A percentile compares a stretch with the other conserved stretches of the same genome.
Evolutionary conservation across 1,139 yeast species (phyloP).

Genomic region (Geotrichum citri-aurantii): DNA sequence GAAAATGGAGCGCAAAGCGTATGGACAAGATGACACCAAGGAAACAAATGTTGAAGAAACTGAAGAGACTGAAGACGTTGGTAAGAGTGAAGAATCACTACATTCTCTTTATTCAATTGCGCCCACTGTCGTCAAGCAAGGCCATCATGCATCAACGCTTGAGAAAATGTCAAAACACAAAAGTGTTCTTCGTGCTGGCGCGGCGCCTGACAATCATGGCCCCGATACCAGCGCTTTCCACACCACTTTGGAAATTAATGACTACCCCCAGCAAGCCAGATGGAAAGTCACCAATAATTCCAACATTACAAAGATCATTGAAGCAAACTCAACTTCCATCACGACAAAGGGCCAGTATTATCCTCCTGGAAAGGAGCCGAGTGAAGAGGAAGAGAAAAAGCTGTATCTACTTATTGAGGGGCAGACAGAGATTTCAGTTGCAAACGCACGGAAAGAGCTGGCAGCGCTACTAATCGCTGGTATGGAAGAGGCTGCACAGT

Average conservation of each 20-base stretch:
- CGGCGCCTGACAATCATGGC: slow-evolving; percentile 56
- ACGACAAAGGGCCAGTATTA: slow-evolving; percentile 80
- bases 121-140: slow-evolving; percentile 15
- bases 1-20: slow-evolving; percentile 45
- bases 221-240: slow-evolving; percentile 63
- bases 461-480: slow-evolving; percentile 59
- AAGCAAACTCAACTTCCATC: slow-evolving; percentile 68
- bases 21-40: slow-evolving; percentile 29
- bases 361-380: slow-evolving; percentile 47
- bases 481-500: slow-evolving; percentile 40
- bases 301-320: slow-evolving; percentile 59
- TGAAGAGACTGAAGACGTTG: slow-evolving; percentile 21
- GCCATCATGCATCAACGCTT: slow-evolving; percentile 14
- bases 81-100: not conserved
- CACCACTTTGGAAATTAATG: slow-evolving; percentile 73
- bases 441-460: slow-evolving; percentile 59
- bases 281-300: slow-evolving; percentile 76
- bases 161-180: slow-evolving; percentile 10
- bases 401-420: slow-evolving; percentile 78
- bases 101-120: slow-evolving; percentile 6
- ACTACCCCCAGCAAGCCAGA: slow-evolving; percentile 77
- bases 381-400: slow-evolving; percentile 59
- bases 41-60: slow-evolving; percentile 29
- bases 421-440: slow-evolving; percentile 55
- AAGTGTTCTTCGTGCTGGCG: slow-evolving; percentile 37